Base-by-base conservation (phyloP, 768 basidiomycete species). In the Lactarius sp. region DNA sequence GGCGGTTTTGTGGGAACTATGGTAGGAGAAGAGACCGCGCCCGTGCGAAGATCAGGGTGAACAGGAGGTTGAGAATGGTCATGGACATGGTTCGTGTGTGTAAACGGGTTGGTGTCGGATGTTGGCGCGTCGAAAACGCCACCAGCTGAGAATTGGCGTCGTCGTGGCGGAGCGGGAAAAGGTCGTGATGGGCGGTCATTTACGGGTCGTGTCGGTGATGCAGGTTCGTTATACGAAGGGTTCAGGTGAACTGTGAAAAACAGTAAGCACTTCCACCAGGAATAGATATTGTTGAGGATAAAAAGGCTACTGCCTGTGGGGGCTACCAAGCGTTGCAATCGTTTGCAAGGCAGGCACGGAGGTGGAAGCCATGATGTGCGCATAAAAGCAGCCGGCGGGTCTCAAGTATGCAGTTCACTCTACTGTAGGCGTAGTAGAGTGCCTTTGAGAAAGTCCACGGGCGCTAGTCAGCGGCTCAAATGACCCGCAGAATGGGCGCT, bases 51-150 rank as follows among this genome's bases (percentile, higher is more conserved):
- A 59, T 62, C 59, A 3, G 67, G 67, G 44, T 66, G 65, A 16
- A 66, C 50, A 36, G 67, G 67, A 22, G 67, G 67, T 13, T 66
- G 67, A 2, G 56, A 57, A 42, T 41, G 50, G 22, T 66, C 61
- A 12, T 68, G 49, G 37, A 31, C 36, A 20, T 47, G 54, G 16
- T 52, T 53, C n/a, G 59, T 34, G n/a, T 20, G 67, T 16, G 33
- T 18, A 41, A 68, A 69, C 22, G 67, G 68, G 52, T 68, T 68
- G 12, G 59, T 63, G 59, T 68, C 68, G 9, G 68, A 66, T 2
- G 64, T 69, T 47, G 68, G 67, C 5, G 60, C 50, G 53, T 68
- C 67, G 50, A 66, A 66, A 22, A 58, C 37, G 12, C 46, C 46
- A 13, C 60, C 52, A n/a, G 46, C 37, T 14, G 66, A 66, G 9